A percentile compares a stretch with the other conserved stretches of the same genome.
These are phyloP conservation scores for Lepiota subincarnata DNA, from an alignment of 768 basidiomycete species.

Conservation along the genomic window DNA sequence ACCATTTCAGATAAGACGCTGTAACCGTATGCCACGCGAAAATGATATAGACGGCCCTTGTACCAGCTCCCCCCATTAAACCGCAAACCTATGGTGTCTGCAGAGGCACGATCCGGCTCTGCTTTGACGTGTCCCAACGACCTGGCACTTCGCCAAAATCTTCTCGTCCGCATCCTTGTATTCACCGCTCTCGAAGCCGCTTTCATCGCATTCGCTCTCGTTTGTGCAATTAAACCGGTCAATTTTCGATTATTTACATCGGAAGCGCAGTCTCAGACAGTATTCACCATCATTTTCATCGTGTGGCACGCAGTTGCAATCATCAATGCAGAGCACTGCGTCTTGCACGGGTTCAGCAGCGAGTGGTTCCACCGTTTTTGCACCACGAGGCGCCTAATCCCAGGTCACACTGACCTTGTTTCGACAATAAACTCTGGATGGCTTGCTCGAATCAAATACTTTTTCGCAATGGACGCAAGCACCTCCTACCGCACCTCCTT, in stretches of 20 bases:
- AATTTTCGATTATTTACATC: not conserved
- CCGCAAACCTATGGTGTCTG: too few species aligned
- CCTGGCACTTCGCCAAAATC: not conserved
- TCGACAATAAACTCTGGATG: not conserved
- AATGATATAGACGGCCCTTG: too few species aligned
- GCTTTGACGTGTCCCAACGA: too few species aligned
- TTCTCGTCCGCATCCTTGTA: not conserved
- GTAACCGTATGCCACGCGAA: too few species aligned
- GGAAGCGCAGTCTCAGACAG: not conserved
- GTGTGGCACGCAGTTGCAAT: not conserved
- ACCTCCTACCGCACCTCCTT: not conserved
- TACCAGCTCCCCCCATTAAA: too few species aligned
- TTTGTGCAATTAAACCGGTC: not conserved
- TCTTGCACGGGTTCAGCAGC: not conserved
- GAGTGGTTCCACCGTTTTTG: not conserved
- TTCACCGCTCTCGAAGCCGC: not conserved
- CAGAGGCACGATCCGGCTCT: too few species aligned
- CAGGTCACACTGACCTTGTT: not conserved
- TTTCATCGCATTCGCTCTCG: not conserved
- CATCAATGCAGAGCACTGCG: not conserved
- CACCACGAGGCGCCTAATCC: not conserved
- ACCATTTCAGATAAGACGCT: too few species aligned
- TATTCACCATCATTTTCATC: conserved; percentile 2
- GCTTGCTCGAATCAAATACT: not conserved
- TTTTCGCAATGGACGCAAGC: not conserved